Conservation (phyloP, 495 filamentous ascomycete genomes). For the Collariella sp. region DNA sequence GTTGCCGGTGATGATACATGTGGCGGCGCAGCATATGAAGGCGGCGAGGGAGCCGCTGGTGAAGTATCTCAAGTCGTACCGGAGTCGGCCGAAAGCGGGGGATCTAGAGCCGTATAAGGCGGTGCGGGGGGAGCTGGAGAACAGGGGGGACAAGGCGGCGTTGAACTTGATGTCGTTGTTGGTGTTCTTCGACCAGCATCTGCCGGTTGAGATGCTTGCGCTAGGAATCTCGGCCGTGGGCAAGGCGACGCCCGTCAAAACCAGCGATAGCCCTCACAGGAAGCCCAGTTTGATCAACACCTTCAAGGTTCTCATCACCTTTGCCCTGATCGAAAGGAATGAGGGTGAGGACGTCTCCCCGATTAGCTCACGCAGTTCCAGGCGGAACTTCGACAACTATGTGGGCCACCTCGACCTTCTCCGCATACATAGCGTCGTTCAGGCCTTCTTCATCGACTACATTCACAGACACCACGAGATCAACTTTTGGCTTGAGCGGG, state of each 20-base stretch:
- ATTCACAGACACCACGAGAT: slow-evolving; percentile 50
- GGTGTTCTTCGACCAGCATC: slow-evolving; percentile 62
- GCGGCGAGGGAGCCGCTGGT: slow-evolving; percentile 62
- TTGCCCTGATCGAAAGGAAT: slow-evolving; percentile 62
- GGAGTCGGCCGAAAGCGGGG: slow-evolving; percentile 57
- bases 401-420: slow-evolving; percentile 59
- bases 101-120: slow-evolving; percentile 56
- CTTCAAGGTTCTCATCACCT: slow-evolving; percentile 56
- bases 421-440: slow-evolving; percentile 69
- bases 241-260: slow-evolving; percentile 48
- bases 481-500: slow-evolving; percentile 56
- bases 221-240: slow-evolving; percentile 51
- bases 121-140: slow-evolving; percentile 61
- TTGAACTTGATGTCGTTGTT: slow-evolving; percentile 67
- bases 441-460: slow-evolving; percentile 67
- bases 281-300: slow-evolving; percentile 52
- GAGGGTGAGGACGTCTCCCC: slow-evolving; percentile 40
- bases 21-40: slow-evolving; percentile 65
- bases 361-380: slow-evolving; percentile 35
- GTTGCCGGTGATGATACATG: slow-evolving; percentile 70
- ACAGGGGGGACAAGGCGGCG: slow-evolving; percentile 51
- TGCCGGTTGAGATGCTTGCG: slow-evolving; percentile 66
- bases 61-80: slow-evolving; percentile 60
- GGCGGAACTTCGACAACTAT: slow-evolving; percentile 44
- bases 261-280: slow-evolving; percentile 40